Conservation (phyloP, 352 stramenopile genomes). For the Phytophthora lateralis region DNA sequence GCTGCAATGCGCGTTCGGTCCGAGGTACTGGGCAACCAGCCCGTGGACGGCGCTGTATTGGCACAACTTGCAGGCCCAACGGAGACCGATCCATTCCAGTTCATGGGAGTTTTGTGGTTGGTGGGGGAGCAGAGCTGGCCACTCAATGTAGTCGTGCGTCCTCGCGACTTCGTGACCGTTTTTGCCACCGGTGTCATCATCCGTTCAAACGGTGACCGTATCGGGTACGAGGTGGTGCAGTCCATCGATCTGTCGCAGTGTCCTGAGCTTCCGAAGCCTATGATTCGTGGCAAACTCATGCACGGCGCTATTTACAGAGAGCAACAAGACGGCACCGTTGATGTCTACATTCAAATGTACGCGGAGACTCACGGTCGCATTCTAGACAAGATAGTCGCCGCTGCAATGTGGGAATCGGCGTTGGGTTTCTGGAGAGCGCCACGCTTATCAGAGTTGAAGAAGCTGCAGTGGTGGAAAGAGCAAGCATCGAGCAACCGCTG, state of each 20-base stretch:
- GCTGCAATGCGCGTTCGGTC: conserved; percentile 17
- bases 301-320: conserved; percentile 11
- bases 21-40: conserved; percentile 2
- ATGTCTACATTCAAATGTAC: conserved; percentile 19
- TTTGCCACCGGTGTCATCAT: conserved; percentile 25
- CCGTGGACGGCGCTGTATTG: conserved; percentile 20
- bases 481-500: too few relatives aligned
- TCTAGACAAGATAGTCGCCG: conserved; percentile 7
- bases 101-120: conserved; percentile 33
- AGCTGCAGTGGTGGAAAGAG: conserved; percentile 17
- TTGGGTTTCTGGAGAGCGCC: conserved; percentile 16
- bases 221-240: conserved; percentile 49
- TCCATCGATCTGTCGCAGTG: conserved; percentile 38
- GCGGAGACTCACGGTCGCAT: conserved; percentile 9
- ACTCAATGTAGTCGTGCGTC: conserved; percentile 18
- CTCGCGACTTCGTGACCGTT: conserved; percentile 34
- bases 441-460: conserved; percentile 8
- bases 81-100: conserved; percentile 33
- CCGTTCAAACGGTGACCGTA: conserved; percentile 23
- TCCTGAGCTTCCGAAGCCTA: conserved; percentile 20
- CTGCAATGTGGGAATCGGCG: conserved; percentile 7
- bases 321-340: conserved; percentile 2
- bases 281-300: conserved; percentile 5
- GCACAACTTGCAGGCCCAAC: conserved; percentile 27
- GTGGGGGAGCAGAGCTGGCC: conserved; percentile 7